A percentile compares a stretch with the other conserved stretches of the same genome.
These are phyloP conservation scores for Yamadazyma atmosphaerica DNA, from an alignment of 1,139 yeast genomes.

Conservation along the genomic window DNA sequence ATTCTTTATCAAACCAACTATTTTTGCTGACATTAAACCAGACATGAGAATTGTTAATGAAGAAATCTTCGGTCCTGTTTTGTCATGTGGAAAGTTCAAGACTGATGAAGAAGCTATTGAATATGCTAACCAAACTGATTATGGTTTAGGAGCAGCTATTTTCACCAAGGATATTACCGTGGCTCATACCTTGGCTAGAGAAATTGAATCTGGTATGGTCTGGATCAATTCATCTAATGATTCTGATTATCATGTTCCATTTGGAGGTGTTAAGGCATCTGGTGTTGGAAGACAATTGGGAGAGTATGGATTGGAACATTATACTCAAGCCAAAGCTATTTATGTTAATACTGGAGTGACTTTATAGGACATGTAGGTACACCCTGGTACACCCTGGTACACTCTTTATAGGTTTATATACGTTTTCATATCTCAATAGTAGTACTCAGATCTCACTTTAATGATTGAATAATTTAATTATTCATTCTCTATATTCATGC, in stretches of 20 bases:
- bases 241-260: conserved; percentile 73
- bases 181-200: conserved; percentile 48
- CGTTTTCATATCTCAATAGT: no score
- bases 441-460: no score
- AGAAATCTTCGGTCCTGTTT: conserved; percentile 65
- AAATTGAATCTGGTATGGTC: conserved; percentile 54
- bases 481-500: no score
- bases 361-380: no score
- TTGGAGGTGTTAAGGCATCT: conserved; percentile 75
- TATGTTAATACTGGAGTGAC: conserved; percentile 59
- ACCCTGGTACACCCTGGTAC: no score
- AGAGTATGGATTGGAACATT: conserved; percentile 72
- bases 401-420: no score
- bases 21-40: conserved; percentile 54
- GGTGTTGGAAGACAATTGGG: conserved; percentile 92
- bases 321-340: conserved; percentile 79
- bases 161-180: conserved; percentile 59
- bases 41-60: conserved; percentile 55
- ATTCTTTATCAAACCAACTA: conserved; percentile 52
- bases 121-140: conserved; percentile 52
- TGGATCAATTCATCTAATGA: conserved; percentile 74
- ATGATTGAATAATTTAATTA: no score
- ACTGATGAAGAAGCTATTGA: conserved; percentile 54
- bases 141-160: conserved; percentile 73
- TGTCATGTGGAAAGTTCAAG: conserved; percentile 50